These are phyloP conservation scores for Urochloa ruziziensis DNA, from an alignment of 176 grass and related monocot genomes.

Conservation along the genomic window DNA sequence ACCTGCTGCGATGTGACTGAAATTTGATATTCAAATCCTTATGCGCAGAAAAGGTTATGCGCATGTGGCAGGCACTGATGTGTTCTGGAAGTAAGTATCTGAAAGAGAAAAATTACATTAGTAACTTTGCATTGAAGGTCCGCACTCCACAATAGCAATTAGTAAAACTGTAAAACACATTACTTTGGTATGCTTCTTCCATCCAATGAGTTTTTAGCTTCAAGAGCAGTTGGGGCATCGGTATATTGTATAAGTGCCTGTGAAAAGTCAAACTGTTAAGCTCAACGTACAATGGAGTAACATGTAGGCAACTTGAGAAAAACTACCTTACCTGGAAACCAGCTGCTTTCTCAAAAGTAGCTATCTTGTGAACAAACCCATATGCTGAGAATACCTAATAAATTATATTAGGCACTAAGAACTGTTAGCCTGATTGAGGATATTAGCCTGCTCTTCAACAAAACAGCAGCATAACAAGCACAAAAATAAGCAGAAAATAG, in stretches of 20 bases:
- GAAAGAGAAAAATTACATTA: constrained; percentile 30
- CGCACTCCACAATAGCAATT: background rate
- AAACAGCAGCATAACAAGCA: background rate
- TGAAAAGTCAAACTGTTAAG: constrained; percentile 27
- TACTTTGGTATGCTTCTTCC: constrained; percentile 99
- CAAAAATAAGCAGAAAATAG: background rate
- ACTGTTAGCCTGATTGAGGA: background rate
- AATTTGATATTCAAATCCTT: constrained; percentile 99
- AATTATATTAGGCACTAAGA: background rate
- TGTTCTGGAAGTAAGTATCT: constrained; percentile 93
- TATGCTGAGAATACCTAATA: constrained; percentile 97
- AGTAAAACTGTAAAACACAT: background rate
- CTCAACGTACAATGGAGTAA: background rate
- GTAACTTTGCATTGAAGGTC: background rate
- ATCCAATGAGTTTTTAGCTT: constrained; percentile 87
- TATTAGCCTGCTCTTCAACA: background rate
- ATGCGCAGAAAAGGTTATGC: constrained; percentile 95
- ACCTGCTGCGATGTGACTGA: constrained; percentile 99
- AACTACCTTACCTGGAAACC: constrained; percentile 77
- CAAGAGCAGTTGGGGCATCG: constrained; percentile 82
- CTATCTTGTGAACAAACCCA: constrained; percentile 98
- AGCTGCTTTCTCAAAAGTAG: constrained; percentile 99
- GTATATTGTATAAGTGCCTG: constrained; percentile 96
- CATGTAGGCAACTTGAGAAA: background rate
- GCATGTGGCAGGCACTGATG: constrained; percentile 68